These are phyloP conservation scores for Diaporthe velutina DNA, from an alignment of 2,329 filamentous ascomycete genomes.

Conservation along the genomic window DNA sequence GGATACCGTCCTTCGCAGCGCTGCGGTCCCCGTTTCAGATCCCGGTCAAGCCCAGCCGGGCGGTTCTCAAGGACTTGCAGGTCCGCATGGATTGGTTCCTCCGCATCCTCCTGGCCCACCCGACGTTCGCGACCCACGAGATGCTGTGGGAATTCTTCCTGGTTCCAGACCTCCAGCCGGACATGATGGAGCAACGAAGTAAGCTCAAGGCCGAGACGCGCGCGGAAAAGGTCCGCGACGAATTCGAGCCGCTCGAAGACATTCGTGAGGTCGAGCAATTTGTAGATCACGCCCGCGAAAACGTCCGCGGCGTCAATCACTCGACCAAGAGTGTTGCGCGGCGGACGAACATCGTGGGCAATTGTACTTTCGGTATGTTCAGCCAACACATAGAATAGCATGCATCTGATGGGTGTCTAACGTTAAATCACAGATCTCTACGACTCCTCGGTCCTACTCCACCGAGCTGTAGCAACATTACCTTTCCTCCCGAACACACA, in stretches of 20 bases:
- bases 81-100: conserved; percentile 88
- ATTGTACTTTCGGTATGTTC: conserved; percentile 69
- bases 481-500: conserved; percentile 78
- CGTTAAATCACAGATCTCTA: conserved; percentile 69
- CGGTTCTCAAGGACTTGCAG: conserved; percentile 89
- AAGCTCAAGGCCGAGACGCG: conserved; percentile 87
- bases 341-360: conserved; percentile 79
- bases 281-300: conserved; percentile 89
- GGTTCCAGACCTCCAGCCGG: conserved; percentile 90
- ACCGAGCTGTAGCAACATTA: conserved; percentile 65
- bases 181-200: conserved; percentile 91
- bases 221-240: conserved; percentile 87
- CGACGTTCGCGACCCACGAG: conserved; percentile 95
- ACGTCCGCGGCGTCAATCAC: conserved; percentile 86
- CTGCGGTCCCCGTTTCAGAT: conserved; percentile 92
- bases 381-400: neutral
- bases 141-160: conserved; percentile 99
- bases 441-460: conserved; percentile 71
- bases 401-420: neutral
- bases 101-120: conserved; percentile 86
- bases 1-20: conserved; percentile 84
- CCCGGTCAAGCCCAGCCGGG: conserved; percentile 89
- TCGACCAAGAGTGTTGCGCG: conserved; percentile 87
- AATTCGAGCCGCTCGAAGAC: conserved; percentile 86
- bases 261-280: conserved; percentile 93